Conservation (phyloP, 371 early-diverging fungal species). For the Mortierella sp. region DNA sequence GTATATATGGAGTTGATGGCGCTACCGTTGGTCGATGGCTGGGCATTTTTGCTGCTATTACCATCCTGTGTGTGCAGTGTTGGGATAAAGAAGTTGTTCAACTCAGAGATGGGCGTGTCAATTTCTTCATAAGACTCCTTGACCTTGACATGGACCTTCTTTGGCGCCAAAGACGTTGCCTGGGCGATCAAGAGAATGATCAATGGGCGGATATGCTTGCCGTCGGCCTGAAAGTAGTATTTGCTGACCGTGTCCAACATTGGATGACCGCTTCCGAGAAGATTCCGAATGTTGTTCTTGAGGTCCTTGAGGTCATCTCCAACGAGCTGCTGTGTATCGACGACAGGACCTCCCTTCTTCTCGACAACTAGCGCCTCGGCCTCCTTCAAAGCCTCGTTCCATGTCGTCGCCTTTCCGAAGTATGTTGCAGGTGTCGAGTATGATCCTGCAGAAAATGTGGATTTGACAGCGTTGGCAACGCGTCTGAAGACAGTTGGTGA, state of each 20-base stretch:
- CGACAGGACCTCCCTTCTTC: slow-evolving; percentile 55
- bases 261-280: slow-evolving; percentile 89
- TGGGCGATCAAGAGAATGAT: slow-evolving; percentile 90
- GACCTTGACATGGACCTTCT: slow-evolving; percentile 47
- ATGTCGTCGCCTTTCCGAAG: slow-evolving; percentile 54
- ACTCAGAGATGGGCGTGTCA: slow-evolving; percentile 60
- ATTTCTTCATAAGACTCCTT: slow-evolving; percentile 62
- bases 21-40: slow-evolving; percentile 53
- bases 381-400: slow-evolving; percentile 66
- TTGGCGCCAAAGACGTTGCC: slow-evolving; percentile 81
- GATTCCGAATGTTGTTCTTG: slow-evolving; percentile 85
- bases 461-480: slow-evolving; percentile 45
- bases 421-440: slow-evolving; percentile 47
- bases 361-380: slow-evolving; percentile 63
- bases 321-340: slow-evolving; percentile 73
- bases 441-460: slow-evolving; percentile 53
- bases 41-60: slow-evolving; percentile 39
- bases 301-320: slow-evolving; percentile 85
- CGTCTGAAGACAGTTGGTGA: slow-evolving; percentile 39
- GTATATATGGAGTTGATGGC: slow-evolving; percentile 61
- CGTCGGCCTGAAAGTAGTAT: slow-evolving; percentile 91
- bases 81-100: slow-evolving; percentile 44
- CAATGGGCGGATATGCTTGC: slow-evolving; percentile 94
- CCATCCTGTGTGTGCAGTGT: slow-evolving; percentile 9
- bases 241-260: slow-evolving; percentile 86